Conservation (phyloP, 805 yeast genomes). For the Monosporozyma aquatica region DNA sequence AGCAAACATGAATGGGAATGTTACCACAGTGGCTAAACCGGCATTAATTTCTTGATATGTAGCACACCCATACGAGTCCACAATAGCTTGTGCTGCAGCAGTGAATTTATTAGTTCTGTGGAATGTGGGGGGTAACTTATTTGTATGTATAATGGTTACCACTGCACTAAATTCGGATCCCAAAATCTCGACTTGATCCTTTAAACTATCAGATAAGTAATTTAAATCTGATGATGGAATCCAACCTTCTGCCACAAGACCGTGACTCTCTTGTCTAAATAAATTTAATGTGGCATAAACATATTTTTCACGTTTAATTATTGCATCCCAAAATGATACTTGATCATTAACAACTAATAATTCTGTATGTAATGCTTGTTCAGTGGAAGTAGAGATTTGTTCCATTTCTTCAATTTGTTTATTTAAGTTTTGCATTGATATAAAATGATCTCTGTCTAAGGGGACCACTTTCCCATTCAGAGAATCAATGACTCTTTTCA, state of each 20-base stretch:
- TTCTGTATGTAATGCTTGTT: constrained; percentile 65
- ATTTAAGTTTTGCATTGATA: constrained; percentile 35
- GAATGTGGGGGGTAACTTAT: constrained; percentile 86
- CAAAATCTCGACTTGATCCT: constrained; percentile 33
- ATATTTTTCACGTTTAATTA: constrained; percentile 69
- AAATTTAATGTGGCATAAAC: constrained; percentile 67
- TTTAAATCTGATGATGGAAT: constrained; percentile 71
- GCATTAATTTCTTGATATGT: constrained; percentile 93
- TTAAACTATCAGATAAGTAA: constrained; percentile 55
- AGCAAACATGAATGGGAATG: constrained; percentile 98
- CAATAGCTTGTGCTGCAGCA: constrained; percentile 82
- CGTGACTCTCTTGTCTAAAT: constrained; percentile 75
- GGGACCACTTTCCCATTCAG: constrained; percentile 62
- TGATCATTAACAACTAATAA: constrained; percentile 68
- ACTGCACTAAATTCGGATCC: constrained; percentile 45
- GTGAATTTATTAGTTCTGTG: constrained; percentile 94
- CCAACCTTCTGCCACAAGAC: constrained; percentile 96
- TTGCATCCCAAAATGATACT: constrained; percentile 63
- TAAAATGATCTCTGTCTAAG: constrained; percentile 37
- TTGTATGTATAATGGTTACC: constrained; percentile 54
- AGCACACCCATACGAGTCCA: constrained; percentile 93
- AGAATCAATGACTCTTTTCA: constrained; percentile 78
- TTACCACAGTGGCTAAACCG: constrained; percentile 86
- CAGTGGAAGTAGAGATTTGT: constrained; percentile 55
- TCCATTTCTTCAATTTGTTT: constrained; percentile 44